Base-by-base conservation (phyloP, 2,329 filamentous ascomycete genomes). In the Sporothrix curviconia region DNA sequence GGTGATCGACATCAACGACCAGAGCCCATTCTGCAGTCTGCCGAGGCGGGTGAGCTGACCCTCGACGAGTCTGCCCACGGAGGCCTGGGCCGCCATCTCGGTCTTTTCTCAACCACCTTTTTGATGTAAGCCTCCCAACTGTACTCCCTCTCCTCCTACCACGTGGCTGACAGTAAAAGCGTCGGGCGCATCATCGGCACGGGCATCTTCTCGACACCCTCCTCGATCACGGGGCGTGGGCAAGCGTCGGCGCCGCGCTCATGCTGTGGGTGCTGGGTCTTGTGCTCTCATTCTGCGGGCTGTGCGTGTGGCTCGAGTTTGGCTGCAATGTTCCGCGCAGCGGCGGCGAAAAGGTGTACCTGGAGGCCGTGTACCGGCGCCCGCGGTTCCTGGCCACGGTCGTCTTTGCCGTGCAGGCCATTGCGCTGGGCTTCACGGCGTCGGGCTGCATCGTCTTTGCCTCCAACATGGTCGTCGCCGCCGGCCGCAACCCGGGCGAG, bases 341-440 rank as follows among this genome's bases (percentile, higher is more conserved):
- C 14, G 83, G 83, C 14, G 83, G 83, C 19, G 82, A 85, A 61
- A 86, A 86, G 73, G 83, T 84, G 66, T 86, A 86, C 65, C 78
- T 86, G 49, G 83, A 86, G 64, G 74, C 79, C n/a, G 79, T 82
- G 15, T 85, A 84, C 69, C 75, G 75, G 2, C 76, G 73, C 22
- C 83, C 83, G 0, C 78, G 76, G 57, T 83, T 83, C 66, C 68
- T 86, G 1, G 77, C 81, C 1, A 83, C 81, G 0, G 82, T 79
- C 60, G 75, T 85, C 2, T 72, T 85, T 34, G 81, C 81, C 3
- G 72, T 81, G 4, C 62, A 63, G 51, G 62, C 62, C 24, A 55
- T 63, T 14, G 40, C 34, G 4, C 56, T 63, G 3, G 60, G 60
- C 14, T 62, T 63, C 22, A 62, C 62, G 5, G 60, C 62, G 1